Conservation (phyloP, 2,329 filamentous ascomycete species). For the Colletotrichum liaoningense region DNA sequence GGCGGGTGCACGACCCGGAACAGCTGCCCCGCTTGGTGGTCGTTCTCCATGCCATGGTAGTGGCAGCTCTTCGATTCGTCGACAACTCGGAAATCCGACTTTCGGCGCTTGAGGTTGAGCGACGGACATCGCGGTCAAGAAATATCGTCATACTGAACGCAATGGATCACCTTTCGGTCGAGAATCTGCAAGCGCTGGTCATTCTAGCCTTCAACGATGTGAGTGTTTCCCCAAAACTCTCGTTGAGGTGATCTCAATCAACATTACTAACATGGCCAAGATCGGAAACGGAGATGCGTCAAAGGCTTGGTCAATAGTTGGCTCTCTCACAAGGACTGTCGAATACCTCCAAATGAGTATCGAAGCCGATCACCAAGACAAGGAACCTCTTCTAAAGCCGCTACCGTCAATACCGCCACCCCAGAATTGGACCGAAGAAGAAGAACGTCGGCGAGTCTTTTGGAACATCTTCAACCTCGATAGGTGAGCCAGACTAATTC, state of each 20-base stretch:
- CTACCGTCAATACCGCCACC: conserved; percentile 44
- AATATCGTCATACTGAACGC: conserved; percentile 44
- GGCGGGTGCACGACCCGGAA: conserved; percentile 40
- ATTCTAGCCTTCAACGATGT: conserved; percentile 53
- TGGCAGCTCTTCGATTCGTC: conserved; percentile 42
- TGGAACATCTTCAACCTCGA: conserved; percentile 48
- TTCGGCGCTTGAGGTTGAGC: conserved; percentile 36
- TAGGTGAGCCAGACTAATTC: conserved; percentile 37
- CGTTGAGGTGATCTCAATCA: not conserved
- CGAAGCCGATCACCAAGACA: conserved; percentile 32
- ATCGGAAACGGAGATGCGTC: conserved; percentile 37
- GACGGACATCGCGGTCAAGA: conserved; percentile 30
- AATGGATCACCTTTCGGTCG: conserved; percentile 48
- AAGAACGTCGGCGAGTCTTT: conserved; percentile 46
- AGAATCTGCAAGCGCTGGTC: conserved; percentile 49
- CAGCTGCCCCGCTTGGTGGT: conserved; percentile 43
- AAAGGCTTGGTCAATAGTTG: conserved; percentile 36
- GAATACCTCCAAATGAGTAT: conserved; percentile 38
- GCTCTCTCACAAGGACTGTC: conserved; percentile 36
- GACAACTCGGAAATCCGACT: conserved; percentile 39
- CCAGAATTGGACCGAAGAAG: conserved; percentile 45
- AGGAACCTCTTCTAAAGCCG: conserved; percentile 38
- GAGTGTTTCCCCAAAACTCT: not conserved
- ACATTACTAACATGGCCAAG: conserved; percentile 11
- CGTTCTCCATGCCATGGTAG: conserved; percentile 50